Evolutionary conservation across 108 stramenopile species (phyloP), one percentile per base, ranked within the genome.

Genomic region (Epipyxis sp.): DNA sequence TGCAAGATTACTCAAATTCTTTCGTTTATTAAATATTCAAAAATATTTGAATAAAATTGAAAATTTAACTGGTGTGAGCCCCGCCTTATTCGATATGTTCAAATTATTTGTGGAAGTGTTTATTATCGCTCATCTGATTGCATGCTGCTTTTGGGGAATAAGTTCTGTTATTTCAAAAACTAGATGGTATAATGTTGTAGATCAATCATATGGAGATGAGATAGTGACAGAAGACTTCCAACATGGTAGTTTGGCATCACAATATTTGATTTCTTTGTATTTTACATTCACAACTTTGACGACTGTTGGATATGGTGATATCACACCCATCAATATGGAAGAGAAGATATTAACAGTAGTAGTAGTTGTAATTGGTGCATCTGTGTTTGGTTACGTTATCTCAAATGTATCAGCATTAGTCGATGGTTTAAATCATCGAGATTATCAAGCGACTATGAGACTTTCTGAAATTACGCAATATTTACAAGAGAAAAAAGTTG

Each of bases 1-100:
- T 45, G 71, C 90, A 42, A 87, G 89, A 10, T 59, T 91, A 29
- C 83, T 90, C 59, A 84, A 87, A 50, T 59, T 91, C 76, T 82
- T 79, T 59, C 78, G 83, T 57, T 57, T 87, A 1, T 84, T 86
- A 59, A 87, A 72, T 69, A 81, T 89, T 1, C 83, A 83, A 78
- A 50, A 71, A 44, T 76, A 77, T 29, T 40, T 85, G 41, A 42
- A 81, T 6, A 69, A 68, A 40, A 32, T 90, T 44, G 90, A 91
- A 80, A 87, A 91, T 46, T 79, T 42, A 6, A 59, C 88, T 13
- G 69, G 87, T 25, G 85, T 90, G 27, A 83, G 25, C 3, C 71
- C 71, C 3, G 32, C 35, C 3, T 29, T 57, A 10, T 74, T 74
- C 34, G 6, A 27, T 13, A 10, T 74, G 25, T 3, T 74, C 41